Evolutionary conservation across 768 basidiomycete genomes (phyloP).

Genomic region (Artomyces pyxidatus): DNA sequence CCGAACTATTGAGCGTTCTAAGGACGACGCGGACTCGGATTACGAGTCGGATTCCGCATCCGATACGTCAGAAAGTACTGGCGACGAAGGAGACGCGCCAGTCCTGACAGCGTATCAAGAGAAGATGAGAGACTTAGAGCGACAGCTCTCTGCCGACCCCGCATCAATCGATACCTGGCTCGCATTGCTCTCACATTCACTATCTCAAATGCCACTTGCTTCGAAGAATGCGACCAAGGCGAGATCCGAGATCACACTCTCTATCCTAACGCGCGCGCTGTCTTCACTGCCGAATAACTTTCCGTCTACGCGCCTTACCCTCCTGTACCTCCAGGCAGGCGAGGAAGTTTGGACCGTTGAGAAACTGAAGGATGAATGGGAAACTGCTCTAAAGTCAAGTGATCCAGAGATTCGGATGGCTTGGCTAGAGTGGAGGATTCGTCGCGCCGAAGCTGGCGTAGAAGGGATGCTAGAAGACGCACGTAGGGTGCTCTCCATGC

Average conservation of each 20-base stretch:
- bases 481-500: slow-evolving; percentile 33
- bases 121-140: slow-evolving; percentile 51
- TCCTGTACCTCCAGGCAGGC: slow-evolving; percentile 62
- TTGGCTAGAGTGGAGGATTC: slow-evolving; percentile 73
- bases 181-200: slow-evolving; percentile 49
- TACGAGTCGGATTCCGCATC: slow-evolving; percentile 23
- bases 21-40: slow-evolving; percentile 27
- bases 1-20: slow-evolving; percentile 32
- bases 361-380: slow-evolving; percentile 60
- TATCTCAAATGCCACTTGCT: slow-evolving; percentile 49
- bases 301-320: slow-evolving; percentile 40
- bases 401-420: slow-evolving; percentile 62
- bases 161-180: slow-evolving; percentile 53
- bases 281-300: slow-evolving; percentile 43
- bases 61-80: slow-evolving; percentile 4
- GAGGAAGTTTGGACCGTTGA: slow-evolving; percentile 61
- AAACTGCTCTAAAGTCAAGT: slow-evolving; percentile 45
- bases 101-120: slow-evolving; percentile 40
- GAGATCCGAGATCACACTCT: slow-evolving; percentile 62
- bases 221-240: slow-evolving; percentile 65
- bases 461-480: slow-evolving; percentile 48
- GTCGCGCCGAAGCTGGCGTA: slow-evolving; percentile 38
- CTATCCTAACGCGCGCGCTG: slow-evolving; percentile 60
- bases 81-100: slow-evolving; percentile 1
- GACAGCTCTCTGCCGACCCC: slow-evolving; percentile 42